Evolutionary conservation across 2,329 filamentous ascomycete genomes (phyloP).

Genomic region (Colletotrichum aenigma): DNA sequence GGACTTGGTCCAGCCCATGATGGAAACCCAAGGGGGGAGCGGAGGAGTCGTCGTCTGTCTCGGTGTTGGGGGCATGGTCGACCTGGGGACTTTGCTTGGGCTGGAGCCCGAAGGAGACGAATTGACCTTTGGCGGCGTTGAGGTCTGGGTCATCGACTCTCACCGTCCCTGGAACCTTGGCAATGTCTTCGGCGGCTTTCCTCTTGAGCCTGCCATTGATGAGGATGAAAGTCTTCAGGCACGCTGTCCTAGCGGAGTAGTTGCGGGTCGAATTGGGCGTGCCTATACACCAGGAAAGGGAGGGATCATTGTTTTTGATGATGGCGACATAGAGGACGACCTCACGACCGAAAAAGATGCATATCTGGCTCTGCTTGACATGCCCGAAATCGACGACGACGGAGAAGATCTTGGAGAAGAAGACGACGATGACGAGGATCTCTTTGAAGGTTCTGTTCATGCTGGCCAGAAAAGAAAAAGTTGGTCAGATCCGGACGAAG

Average conservation of each 20-base stretch:
- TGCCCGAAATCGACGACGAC: conserved; percentile 86
- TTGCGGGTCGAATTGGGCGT: conserved; percentile 72
- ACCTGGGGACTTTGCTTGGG: conserved; percentile 80
- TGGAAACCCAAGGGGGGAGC: conserved; percentile 79
- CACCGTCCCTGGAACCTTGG: conserved; percentile 92
- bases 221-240: conserved; percentile 50
- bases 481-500: conserved; percentile 69
- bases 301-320: conserved; percentile 92
- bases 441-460: conserved; percentile 46
- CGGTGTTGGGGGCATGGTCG: conserved; percentile 89
- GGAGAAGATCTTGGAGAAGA: conserved; percentile 65
- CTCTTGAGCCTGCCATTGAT: conserved; percentile 56
- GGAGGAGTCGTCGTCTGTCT: conserved; percentile 92
- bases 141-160: conserved; percentile 93
- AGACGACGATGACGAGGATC: conserved; percentile 53
- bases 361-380: conserved; percentile 83
- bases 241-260: conserved; percentile 68
- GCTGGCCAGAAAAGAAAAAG: conserved; percentile 79
- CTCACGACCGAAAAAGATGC: conserved; percentile 76
- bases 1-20: conserved; percentile 84
- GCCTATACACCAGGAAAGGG: conserved; percentile 80
- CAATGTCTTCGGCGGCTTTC: conserved; percentile 86
- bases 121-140: conserved; percentile 79
- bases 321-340: conserved; percentile 91
- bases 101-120: conserved; percentile 72